Evolutionary conservation across 1,284 basidiomycete genomes (phyloP).

Genomic region (Coniferiporia sulphurascens): DNA sequence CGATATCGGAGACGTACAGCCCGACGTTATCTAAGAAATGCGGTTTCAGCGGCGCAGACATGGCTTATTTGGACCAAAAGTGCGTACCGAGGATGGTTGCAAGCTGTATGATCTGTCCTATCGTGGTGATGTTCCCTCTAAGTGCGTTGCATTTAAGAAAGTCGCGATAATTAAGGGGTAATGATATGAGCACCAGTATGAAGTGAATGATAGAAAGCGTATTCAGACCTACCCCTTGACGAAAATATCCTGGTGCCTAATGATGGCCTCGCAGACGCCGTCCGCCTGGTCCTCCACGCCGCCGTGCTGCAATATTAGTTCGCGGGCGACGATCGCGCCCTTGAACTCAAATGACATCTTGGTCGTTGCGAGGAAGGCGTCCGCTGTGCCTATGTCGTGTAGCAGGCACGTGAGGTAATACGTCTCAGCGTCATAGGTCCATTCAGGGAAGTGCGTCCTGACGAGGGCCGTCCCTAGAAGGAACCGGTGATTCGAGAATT

Average conservation of each 20-base stretch:
- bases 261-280: conserved; percentile 51
- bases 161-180: too few species aligned
- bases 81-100: conserved; percentile 44
- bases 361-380: conserved; percentile 44
- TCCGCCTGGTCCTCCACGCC: conserved; percentile 51
- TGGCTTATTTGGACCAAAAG: neutral
- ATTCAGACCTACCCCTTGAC: conserved; percentile 37
- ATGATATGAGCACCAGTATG: too few species aligned
- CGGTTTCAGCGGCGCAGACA: neutral
- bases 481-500: neutral
- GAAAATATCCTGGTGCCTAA: conserved; percentile 56
- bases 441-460: conserved; percentile 44
- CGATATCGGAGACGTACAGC: conserved; percentile 30
- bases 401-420: conserved; percentile 49
- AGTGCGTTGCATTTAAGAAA: neutral
- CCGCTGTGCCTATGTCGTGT: conserved; percentile 54
- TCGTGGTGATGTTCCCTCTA: conserved; percentile 47
- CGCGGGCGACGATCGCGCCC: conserved; percentile 49
- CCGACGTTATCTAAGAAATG: conserved; percentile 39
- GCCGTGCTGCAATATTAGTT: conserved; percentile 40
- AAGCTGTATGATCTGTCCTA: conserved; percentile 49
- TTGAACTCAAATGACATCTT: conserved; percentile 59
- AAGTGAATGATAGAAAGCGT: too few species aligned
- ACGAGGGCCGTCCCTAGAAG: conserved; percentile 37
- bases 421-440: conserved; percentile 44